These are phyloP conservation scores for Soucietia sequanensis DNA, from an alignment of 805 yeast species.

Conservation along the genomic window DNA sequence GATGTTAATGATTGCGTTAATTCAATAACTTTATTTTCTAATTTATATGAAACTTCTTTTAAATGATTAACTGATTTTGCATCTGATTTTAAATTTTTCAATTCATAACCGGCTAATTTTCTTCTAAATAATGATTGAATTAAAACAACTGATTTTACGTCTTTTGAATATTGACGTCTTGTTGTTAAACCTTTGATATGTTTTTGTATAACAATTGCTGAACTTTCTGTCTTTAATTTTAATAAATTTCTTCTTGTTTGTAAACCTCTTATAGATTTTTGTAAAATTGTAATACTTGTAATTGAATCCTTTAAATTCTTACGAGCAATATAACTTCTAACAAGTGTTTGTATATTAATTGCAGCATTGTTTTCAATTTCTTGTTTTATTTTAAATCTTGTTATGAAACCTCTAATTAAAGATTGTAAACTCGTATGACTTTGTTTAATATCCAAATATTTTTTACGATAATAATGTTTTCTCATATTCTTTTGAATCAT, in stretches of 20 bases:
- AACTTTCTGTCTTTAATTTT: conserved; percentile 51
- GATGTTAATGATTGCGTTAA: conserved; percentile 80
- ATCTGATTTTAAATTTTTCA: conserved; percentile 68
- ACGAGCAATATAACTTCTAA: conserved; percentile 56
- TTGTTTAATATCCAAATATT: conserved; percentile 52
- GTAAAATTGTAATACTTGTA: conserved; percentile 41
- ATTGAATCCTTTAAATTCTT: conserved; percentile 30
- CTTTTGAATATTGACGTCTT: conserved; percentile 48
- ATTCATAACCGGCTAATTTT: conserved; percentile 65
- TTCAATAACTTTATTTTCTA: conserved; percentile 97
- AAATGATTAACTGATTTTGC: conserved; percentile 89
- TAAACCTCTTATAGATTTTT: conserved; percentile 50
- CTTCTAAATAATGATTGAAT: conserved; percentile 81
- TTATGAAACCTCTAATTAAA: conserved; percentile 58
- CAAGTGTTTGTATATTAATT: conserved; percentile 62
- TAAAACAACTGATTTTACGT: conserved; percentile 56
- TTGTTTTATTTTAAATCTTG: conserved; percentile 52
- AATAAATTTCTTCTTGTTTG: conserved; percentile 52
- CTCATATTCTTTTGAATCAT: conserved; percentile 82
- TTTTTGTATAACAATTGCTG: conserved; percentile 74
- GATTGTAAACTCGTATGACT: conserved; percentile 61
- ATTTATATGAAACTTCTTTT: conserved; percentile 86
- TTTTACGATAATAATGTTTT: conserved; percentile 59
- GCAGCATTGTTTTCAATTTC: conserved; percentile 66
- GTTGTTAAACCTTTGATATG: conserved; percentile 66